Base-by-base conservation (phyloP, 768 basidiomycete species). In the Tylopilus felleus region DNA sequence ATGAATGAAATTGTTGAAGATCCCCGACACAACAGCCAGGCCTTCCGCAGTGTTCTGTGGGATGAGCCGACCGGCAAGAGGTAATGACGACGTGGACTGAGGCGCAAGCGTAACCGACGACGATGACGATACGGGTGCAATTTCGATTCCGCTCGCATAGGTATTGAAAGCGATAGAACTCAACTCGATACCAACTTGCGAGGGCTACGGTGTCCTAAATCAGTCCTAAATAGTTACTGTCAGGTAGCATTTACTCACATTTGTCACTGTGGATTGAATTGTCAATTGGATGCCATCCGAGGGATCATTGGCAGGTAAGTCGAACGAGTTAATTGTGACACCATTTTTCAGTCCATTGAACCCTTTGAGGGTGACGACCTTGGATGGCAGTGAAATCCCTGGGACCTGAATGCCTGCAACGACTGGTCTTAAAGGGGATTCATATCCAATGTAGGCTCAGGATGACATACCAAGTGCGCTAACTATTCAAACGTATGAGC, bases 1-100 rank as follows among this genome's bases (percentile, higher is more conserved):
- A 35, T 85, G 83, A 0, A 90, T 76, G 63, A 86, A 90, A 47
- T 79, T 81, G 58, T 86, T 88, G 73, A 90, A 90, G 29, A 90
- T 74, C 12, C 70, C 65, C 0, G 86, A 88, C 8, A 90, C 81
- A 1, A 74, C 74, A 1, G 75, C 75, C 38, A 88, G 76, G 0
- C 82, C 87, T 35, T 74, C 71, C 5, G 72, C 43, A 13, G 76
- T 75, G 31, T 60, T 70, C 61, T 90, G 88, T 1, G 84, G 85
- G 36, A 90, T 65, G 33, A 90, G 77, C 10, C 86, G 80, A 29
- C 88, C 88, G 17, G 70, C 73, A 35, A 89, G 74, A 8, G 80
- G 74, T 8, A 89, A 70, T 2, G 75, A 51, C 3, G 83, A 75
- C 0, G 78, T 80, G 10, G 80, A 71, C 35, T 71, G 73, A 33